Evolutionary conservation across 805 yeast genomes (phyloP).

Genomic region (Scheffersomyces ergatensis): DNA sequence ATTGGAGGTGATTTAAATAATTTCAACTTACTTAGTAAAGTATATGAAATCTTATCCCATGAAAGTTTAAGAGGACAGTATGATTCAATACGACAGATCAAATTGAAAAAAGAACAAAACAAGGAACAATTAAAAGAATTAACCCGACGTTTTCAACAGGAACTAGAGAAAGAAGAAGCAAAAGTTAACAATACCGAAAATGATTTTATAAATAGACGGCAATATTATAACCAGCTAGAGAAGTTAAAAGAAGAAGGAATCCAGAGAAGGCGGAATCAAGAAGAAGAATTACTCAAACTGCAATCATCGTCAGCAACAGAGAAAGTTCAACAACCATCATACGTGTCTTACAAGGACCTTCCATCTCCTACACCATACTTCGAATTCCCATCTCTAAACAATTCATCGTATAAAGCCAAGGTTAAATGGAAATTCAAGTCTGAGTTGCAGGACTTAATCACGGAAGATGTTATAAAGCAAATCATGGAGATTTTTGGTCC

Average conservation of each 20-base stretch:
- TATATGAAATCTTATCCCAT: constrained; percentile 29
- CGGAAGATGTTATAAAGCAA: constrained; percentile 26
- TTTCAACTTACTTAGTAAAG: constrained; percentile 28
- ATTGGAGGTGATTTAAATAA: constrained; percentile 21
- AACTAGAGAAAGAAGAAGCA: constrained; percentile 24
- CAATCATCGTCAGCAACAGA: not conserved
- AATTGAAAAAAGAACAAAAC: constrained; percentile 8
- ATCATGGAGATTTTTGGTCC: constrained; percentile 49
- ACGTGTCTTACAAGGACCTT: constrained; percentile 6
- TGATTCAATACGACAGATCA: constrained; percentile 22
- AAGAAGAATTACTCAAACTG: constrained; percentile 8
- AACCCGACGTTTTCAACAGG: constrained; percentile 25
- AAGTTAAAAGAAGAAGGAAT: constrained; percentile 26
- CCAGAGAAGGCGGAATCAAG: constrained; percentile 20
- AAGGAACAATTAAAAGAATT: constrained; percentile 15
- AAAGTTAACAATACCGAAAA: constrained; percentile 6
- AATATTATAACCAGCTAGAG: constrained; percentile 9
- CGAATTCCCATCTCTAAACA: not conserved
- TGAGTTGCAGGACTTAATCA: constrained; percentile 29
- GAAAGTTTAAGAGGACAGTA: constrained; percentile 23
- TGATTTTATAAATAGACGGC: constrained; percentile 1
- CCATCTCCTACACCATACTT: constrained; percentile 2
- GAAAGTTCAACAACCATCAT: not conserved
- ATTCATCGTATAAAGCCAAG: constrained; percentile 13
- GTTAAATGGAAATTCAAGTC: constrained; percentile 48